Evolutionary conservation across 192 early-diverging fungal genomes (phyloP), one percentile per base, ranked within the genome.

Genomic region (Backusella tuberculispora): DNA sequence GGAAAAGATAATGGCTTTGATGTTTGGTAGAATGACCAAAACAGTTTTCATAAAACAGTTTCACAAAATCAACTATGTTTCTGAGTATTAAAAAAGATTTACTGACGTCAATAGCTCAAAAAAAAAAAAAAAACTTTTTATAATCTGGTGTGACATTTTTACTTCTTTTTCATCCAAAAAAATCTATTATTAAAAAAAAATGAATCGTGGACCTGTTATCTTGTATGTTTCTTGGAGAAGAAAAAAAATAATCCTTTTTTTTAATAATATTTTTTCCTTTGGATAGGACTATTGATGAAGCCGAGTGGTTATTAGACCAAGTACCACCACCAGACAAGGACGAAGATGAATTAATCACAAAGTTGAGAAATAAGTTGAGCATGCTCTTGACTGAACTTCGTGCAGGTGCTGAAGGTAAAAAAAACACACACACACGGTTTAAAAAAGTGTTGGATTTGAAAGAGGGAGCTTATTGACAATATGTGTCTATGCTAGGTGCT

Each of bases 261-360:
- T n/a, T 70, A 12, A 13, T 69, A 44, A 43, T 41, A 21, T 17
- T 60, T 40, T 8, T 24, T 10, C 3, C 9, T 60, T 26, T 26
- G 42, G 42, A 43, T 63, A 81, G 80, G 41, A 65, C 69, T 4
- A 81, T 81, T 73, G 80, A 81, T 72, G 80, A 81, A 47, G 80
- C 80, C 21, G 80, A 81, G 66, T 77, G 34, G 19, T 53, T 81
- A 21, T 53, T 81, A 38, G 80, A 81, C 40, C 80, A 81, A 71
- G 9, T 81, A 8, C 76, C 76, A 44, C 71, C 73, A 66, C 80
- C 80, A 24, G 76, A 74, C 19, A 75, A 77, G 64, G 80, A 78
- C 29, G 80, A 81, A 48, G 80, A 76, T 45, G 43, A 43, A 19
- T 34, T 81, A 24, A 53, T 78, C 6, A 78, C 73, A 14, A 81